Base-by-base conservation (phyloP, 2,329 filamentous ascomycete genomes). In the Microascus cirrosus region DNA sequence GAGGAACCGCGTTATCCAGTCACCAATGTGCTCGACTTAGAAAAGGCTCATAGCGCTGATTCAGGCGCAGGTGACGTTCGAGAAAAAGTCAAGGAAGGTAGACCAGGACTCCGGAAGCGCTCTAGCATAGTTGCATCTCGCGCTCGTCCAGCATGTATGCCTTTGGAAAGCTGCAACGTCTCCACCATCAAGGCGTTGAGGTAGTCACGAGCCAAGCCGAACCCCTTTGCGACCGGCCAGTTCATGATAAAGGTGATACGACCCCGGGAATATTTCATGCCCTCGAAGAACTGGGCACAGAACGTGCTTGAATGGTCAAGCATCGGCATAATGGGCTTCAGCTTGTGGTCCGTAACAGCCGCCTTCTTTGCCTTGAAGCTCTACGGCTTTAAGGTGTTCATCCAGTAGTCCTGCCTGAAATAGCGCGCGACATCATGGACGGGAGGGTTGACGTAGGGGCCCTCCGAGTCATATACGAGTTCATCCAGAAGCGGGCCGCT, bases 341-440 rank as follows among this genome's bases (percentile, higher is more conserved):
- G 58, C 51, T 62, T 64, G 28, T 59, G 61, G 6, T 36, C 48
- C 2, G 63, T 57, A 5, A 60, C 22, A 20, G 62, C 13, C n/a
- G n/a, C 58, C 6, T 61, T 61, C 12, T 67, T 35, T 4, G 66
- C 64, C 2, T 62, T 59, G 20, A 60, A 56, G 11, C 68, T 67
- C 34, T 63, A 69, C 24, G 61, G 66, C 2, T 24, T 25, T 1
- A 69, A 58, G 8, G 62, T 58, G 12, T 56, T 60, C 18, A 62
- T 51, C 68, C 68, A 70, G 59, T 67, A 70, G 7, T n/a, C 42
- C 12, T 36, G 22, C 15, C 60, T n/a, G 2, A 59, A 12, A n/a
- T 57, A 32, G 8, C 5, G 25, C 10, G 42, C 22, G 2, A 60
- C 12, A 24, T 53, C 12, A 4, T 55, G 32, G 60, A 59, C 60